Evolutionary conservation across 2,329 filamentous ascomycete genomes (phyloP), one percentile per base, ranked within the genome.

Genomic region (Pseudogymnoascus sp.): DNA sequence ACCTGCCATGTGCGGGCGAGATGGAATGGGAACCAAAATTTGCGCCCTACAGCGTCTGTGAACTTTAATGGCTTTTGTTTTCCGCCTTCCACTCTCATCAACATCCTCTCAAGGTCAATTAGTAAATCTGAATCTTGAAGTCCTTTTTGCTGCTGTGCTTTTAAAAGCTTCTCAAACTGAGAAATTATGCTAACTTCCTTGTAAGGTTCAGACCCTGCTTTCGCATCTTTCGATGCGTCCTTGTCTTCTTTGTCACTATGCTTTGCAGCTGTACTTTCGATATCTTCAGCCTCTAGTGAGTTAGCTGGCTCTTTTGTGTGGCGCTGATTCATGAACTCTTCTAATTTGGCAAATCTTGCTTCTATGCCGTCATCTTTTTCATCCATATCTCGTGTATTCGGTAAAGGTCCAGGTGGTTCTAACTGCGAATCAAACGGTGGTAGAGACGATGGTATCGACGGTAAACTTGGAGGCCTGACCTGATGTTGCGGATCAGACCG

Each of bases 41-140:
- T 96, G 67, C 92, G 83, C 28, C 90, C 89, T n/a, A 96, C 86
- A 1, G 91, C 91, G 72, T 96, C 92, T 75, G 93, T 93, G 77
- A 95, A 96, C 68, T 87, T 88, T 73, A 96, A 89, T 2, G 89
- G 89, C 21, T n/a, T n/a, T 81, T 80, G 62, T 78, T 76, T 7
- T 78, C 80, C 5, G 78, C 76, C 16, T 71, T 72, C 16, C 69
- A 70, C 73, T 76, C 6, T 71, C 74, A 2, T 69, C 72, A 18
- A 69, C 71, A 5, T 68, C 71, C 61, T 75, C 75, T 25, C 41
- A 45, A 45, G 11, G 21, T 45, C 41, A 8, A 25, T 1, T 6
- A 45, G 41, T 1, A 16, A 71, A 71, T 59, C 73, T 72, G 38
- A 74, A 72, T 3, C 74, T 61, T 21, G 63, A 38, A 25, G 37